Percentiles rank a stretch among this genome's conserved stretches.
Evolutionary conservation across 2,329 filamentous ascomycete species (phyloP).

Genomic region (Colletotrichum tofieldiae): DNA sequence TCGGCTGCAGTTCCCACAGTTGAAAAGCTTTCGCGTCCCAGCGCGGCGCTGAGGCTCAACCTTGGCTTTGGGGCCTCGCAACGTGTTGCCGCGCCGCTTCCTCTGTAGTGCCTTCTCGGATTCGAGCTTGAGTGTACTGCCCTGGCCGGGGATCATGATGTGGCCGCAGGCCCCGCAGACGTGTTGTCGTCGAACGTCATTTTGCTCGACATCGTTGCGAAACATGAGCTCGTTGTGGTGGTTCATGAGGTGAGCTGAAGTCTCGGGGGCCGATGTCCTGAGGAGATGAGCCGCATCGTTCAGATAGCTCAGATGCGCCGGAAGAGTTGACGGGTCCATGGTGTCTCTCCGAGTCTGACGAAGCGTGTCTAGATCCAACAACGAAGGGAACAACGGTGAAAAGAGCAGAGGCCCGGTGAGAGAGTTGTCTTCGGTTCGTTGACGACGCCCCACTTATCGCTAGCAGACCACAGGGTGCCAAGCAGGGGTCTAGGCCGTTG

Average conservation of each 20-base stretch:
- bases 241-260: conserved; percentile 73
- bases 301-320: conserved; percentile 59
- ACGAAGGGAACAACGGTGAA: conserved; percentile 2
- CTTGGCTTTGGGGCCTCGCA: conserved; percentile 9
- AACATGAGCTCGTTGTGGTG: conserved; percentile 66
- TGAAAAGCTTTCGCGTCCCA: conserved; percentile 37
- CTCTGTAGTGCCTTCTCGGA: conserved; percentile 64
- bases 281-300: conserved; percentile 74
- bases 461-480: conserved; percentile 23
- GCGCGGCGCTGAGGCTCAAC: conserved; percentile 4
- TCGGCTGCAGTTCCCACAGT: conserved; percentile 36
- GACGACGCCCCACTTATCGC: conserved; percentile 25
- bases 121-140: conserved; percentile 58
- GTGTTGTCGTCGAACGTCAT: conserved; percentile 68
- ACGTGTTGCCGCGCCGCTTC: conserved; percentile 45
- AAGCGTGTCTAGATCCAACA: background rate
- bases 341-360: background rate
- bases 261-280: conserved; percentile 66
- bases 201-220: conserved; percentile 59
- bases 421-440: conserved; percentile 5
- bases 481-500: conserved; percentile 16
- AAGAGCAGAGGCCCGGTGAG: background rate
- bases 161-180: conserved; percentile 74
- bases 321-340: conserved; percentile 29
- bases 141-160: conserved; percentile 70